Base-by-base conservation (phyloP, 2,329 filamentous ascomycete species). In the Lachnellula arida region DNA sequence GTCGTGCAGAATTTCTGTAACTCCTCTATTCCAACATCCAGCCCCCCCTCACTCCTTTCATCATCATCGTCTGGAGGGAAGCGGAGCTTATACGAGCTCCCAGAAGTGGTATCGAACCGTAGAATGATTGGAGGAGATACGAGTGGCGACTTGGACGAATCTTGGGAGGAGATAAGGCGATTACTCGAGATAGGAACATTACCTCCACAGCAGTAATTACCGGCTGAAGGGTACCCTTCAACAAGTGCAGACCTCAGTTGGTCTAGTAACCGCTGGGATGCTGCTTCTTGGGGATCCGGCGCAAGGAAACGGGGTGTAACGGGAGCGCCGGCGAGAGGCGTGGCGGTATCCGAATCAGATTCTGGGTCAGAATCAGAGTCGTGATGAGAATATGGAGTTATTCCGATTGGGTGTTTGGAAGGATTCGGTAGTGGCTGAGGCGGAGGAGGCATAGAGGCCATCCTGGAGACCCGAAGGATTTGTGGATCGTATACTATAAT, bases 1-100 rank as follows among this genome's bases (percentile, higher is more conserved):
- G 78, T 77, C 42, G 64, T 55, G 55, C 71, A 74, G 25, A 71
- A 68, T 1, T 58, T 43, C 0, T 73, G 58, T 0, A 77, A 61
- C 4, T 61, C 54, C 1, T 60, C 51, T 1, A 68, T 39, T 11
- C 39, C 49, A 14, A 37, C 19, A 35, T 57, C 55, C 5, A 28
- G 44, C 5, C 57, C 46, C 2, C 40, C 44, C 2, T 54, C 40
- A 14, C 42, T 47, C 34, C 42, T 54, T 12, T 57, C 51, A 19
- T 51, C 51, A 23, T 54, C 47, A 32, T 51, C 19, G 8, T 19
- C 17, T 2, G 55, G 35, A 46, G 56, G 56, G 23, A 60, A 47
- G 8, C 35, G 35, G 14, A 59, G 25, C 37, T 55, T 57, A 2
- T 3, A 42, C 4, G 34, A 37, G 14, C n/a, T 2, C 8, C 49